A percentile compares a stretch with the other conserved stretches of the same genome.
phyloP scores from a whole-genome alignment of 2,329 filamentous ascomycete genomes.

The Fusarium marasasianum region DNA sequence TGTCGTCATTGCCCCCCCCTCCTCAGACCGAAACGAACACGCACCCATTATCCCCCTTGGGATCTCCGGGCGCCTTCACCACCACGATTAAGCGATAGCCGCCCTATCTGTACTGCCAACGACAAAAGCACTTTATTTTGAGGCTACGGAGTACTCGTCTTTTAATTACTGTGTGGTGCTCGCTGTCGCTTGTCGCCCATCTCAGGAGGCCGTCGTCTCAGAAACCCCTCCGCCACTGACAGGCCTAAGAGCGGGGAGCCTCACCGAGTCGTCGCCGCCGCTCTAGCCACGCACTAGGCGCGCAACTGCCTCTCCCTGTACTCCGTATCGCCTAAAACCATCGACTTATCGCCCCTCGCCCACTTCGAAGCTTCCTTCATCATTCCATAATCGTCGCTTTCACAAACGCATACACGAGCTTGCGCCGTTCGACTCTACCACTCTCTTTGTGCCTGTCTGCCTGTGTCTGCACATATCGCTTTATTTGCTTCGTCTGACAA shows the following conservation, averaged over 20 bases:
- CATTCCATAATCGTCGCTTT: conserved; percentile 14
- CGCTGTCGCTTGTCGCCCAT: conserved; percentile 15
- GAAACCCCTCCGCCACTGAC: conserved; percentile 43
- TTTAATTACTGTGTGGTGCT: neutral
- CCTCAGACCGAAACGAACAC: conserved; percentile 36
- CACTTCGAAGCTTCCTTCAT: conserved; percentile 21
- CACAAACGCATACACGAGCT: conserved; percentile 14
- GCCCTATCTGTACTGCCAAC: conserved; percentile 20
- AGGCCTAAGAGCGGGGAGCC: conserved; percentile 44
- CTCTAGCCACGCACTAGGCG: conserved; percentile 40
- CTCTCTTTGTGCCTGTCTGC: conserved; percentile 33
- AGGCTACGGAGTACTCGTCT: neutral
- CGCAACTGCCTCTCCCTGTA: conserved; percentile 36
- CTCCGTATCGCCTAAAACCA: conserved; percentile 24
- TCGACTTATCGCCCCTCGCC: conserved; percentile 24
- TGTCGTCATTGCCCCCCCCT: conserved; percentile 53
- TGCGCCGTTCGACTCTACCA: conserved; percentile 20
- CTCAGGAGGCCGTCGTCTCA: conserved; percentile 30
- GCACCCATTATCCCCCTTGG: conserved; percentile 33
- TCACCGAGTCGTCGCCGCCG: conserved; percentile 43
- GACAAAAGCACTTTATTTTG: conserved; percentile 11
- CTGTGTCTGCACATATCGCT: conserved; percentile 18
- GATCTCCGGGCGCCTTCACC: conserved; percentile 22
- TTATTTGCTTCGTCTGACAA: conserved; percentile 33
- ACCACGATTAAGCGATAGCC: conserved; percentile 20